These are phyloP conservation scores for Backusella morwellensis DNA, from an alignment of 192 early-diverging fungal species.

Conservation along the genomic window DNA sequence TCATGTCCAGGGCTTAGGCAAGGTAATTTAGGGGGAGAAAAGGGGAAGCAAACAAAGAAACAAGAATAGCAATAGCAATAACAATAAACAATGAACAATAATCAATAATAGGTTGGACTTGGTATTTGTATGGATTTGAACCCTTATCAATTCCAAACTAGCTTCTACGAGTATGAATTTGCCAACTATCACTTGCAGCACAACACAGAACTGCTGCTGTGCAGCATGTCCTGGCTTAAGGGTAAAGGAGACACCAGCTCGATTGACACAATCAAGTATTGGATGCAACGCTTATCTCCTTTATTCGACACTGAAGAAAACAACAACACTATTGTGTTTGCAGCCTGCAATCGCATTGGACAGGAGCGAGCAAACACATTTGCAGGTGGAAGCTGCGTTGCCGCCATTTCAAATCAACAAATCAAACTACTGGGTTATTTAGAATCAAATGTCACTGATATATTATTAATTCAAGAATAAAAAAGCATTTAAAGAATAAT, in stretches of 20 bases:
- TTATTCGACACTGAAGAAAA: not conserved
- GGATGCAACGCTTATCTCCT: constrained; percentile 29
- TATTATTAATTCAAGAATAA: constrained; percentile 14
- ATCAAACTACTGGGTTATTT: constrained; percentile 1
- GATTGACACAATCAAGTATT: constrained; percentile 23
- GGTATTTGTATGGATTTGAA: constrained; percentile 89
- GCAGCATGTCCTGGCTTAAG: constrained; percentile 72
- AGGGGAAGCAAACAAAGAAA: not conserved
- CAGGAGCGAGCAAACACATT: constrained; percentile 26
- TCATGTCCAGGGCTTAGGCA: constrained; percentile 53
- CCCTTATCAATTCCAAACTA: constrained; percentile 65
- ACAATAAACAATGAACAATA: too few species aligned
- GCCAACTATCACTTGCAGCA: constrained; percentile 56
- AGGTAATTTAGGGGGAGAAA: constrained; percentile 36
- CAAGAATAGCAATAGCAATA: not conserved
- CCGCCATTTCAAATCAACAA: constrained; percentile 4
- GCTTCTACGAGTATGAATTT: constrained; percentile 70
- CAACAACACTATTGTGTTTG: constrained; percentile 9
- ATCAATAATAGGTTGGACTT: constrained; percentile 54
- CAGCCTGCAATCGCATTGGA: constrained; percentile 31
- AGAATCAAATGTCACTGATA: not conserved
- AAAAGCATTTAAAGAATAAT: constrained; percentile 14
- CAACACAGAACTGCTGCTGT: constrained; percentile 48
- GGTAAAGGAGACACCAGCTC: not conserved
- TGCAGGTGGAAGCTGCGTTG: constrained; percentile 32